A percentile compares a stretch with the other conserved stretches of the same genome.
phyloP scores from a whole-genome alignment of 768 basidiomycete species.

The Lentinula boryana region DNA sequence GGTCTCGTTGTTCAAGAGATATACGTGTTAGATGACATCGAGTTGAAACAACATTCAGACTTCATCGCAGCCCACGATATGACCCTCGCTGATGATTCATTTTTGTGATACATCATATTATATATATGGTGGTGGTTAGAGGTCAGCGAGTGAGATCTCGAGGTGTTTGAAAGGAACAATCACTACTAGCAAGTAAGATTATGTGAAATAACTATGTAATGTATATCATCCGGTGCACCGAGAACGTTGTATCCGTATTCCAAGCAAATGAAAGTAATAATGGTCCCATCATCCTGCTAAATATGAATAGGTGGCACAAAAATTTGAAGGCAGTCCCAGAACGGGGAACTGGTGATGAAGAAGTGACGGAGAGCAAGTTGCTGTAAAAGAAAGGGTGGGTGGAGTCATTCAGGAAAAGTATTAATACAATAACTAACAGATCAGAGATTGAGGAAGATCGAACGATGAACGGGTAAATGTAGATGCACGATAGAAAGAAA shows the following conservation, averaged over 20 bases:
- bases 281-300: not conserved
- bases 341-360: not conserved
- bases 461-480: not conserved
- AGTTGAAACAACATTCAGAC: no score
- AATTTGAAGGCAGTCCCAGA: not conserved
- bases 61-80: no score
- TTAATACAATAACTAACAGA: not conserved
- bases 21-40: not conserved
- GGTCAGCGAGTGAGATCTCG: no score
- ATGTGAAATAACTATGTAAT: conserved; percentile 27
- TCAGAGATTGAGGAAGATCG: not conserved
- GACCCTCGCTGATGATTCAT: no score
- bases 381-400: not conserved
- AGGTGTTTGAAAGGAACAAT: no score
- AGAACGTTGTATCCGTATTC: not conserved
- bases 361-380: not conserved
- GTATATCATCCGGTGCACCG: not conserved
- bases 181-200: not conserved
- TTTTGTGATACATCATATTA: no score
- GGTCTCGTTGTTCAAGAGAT: not conserved
- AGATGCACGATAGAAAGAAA: not conserved
- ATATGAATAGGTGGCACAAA: not conserved
- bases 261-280: not conserved
- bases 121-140: no score
- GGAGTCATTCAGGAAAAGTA: not conserved